phyloP scores from a whole-genome alignment of 495 filamentous ascomycete genomes.

The Lasiosphaeria miniovina region DNA sequence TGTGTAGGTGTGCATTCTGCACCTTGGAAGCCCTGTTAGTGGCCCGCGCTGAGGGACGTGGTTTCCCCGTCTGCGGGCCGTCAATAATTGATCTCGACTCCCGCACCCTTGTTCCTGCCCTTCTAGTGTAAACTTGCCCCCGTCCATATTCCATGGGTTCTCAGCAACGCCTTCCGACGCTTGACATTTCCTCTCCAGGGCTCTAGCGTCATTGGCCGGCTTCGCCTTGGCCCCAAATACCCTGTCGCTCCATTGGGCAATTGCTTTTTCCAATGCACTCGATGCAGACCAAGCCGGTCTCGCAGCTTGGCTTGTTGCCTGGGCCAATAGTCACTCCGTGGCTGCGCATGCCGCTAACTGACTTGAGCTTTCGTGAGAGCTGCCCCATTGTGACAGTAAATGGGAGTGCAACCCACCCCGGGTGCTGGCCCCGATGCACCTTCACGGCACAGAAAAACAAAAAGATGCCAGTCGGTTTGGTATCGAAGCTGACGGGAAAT shows the following conservation, averaged over 20 bases:
- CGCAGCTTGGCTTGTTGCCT: no score
- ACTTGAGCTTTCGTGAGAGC: neutral
- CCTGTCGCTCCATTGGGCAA: neutral
- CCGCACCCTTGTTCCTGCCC: neutral
- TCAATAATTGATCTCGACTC: neutral
- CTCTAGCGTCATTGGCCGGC: no score
- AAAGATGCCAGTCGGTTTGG: neutral
- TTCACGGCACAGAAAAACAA: conserved; percentile 1
- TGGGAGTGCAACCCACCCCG: neutral
- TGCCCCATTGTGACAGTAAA: neutral
- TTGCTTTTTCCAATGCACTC: neutral
- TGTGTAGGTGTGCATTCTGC: neutral
- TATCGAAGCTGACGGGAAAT: no score
- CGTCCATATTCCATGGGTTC: no score
- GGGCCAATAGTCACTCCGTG: no score
- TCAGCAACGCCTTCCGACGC: no score
- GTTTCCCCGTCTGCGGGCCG: conserved; percentile 1
- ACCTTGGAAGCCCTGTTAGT: neutral
- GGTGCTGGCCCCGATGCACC: neutral
- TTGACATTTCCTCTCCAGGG: no score
- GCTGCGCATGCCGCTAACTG: no score
- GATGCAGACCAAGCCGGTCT: neutral
- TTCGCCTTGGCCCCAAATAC: no score
- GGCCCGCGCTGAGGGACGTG: neutral
- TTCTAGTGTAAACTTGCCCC: neutral